Base-by-base conservation (phyloP, 2,329 filamentous ascomycete species). In the Colletotrichum costaricense region DNA sequence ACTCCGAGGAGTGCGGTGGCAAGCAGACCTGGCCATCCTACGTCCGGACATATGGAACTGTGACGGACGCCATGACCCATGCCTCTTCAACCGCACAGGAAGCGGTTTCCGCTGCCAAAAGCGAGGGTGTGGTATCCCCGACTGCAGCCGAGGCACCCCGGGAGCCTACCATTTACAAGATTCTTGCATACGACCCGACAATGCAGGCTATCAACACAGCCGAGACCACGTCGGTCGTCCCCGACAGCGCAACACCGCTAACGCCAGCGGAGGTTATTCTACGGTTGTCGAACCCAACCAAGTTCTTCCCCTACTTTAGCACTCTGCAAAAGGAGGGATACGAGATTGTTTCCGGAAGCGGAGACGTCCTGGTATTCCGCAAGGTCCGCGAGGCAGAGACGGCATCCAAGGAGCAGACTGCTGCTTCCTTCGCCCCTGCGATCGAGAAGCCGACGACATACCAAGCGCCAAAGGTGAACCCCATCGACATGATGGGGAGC, bases 361-460 rank as follows among this genome's bases (percentile, higher is more conserved):
- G 88, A 6, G 88, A 94, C 75, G 85, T 93, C 5, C 85, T 94
- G 30, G 87, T 94, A 4, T 93, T 94, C 78, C 90, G 90, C 75
- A 92, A 93, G 80, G 86, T 89, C 4, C 84, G 86, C 7, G 77
- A 82, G 3, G 77, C 81, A 30, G 69, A 75, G 11, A 75, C 74
- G 9, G 75, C 77, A 2, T 69, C 69, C 62, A 75, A 64, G 62
- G 22, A 52, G 28, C 65, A 58, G 28, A 26, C 67, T 19, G 24
- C 63, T 26, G 33, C 42, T 12, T 14, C 57, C 28, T 64, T 62
- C 38, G 49, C 56, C 24, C 26, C 62, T 33, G 24, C 57, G 38
- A 75, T 68, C 49, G 74, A 76, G 38, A 68, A 58, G 64, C 63
- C 74, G 11, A 70, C 74, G 46, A 67, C 57, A 3, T 75, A 75